A percentile compares a stretch with the other conserved stretches of the same genome.
phyloP scores from a whole-genome alignment of 2,329 filamentous ascomycete genomes.

The Trichoderma atrobrunneum region DNA sequence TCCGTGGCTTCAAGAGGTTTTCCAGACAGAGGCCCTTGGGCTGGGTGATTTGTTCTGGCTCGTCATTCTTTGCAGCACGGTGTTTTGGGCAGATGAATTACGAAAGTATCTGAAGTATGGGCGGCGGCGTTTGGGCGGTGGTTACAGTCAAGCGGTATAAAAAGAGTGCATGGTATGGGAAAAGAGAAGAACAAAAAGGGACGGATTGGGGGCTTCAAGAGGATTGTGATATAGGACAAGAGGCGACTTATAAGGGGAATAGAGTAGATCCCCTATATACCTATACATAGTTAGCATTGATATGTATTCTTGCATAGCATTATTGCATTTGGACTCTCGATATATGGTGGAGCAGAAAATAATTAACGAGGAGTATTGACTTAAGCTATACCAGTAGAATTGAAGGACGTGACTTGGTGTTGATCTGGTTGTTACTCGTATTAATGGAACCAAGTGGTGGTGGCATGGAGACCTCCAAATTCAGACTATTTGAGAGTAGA shows the following conservation, averaged over 20 bases:
- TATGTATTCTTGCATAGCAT: conserved; percentile 16
- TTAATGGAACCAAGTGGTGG: not conserved
- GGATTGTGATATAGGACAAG: not conserved
- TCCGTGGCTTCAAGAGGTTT: conserved; percentile 87
- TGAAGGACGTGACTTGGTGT: not conserved
- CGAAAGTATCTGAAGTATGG: conserved; percentile 74
- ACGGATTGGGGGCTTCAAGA: not conserved
- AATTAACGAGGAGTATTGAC: not conserved
- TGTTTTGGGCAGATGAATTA: conserved; percentile 92
- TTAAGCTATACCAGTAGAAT: not conserved
- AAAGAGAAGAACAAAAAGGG: conserved; percentile 21
- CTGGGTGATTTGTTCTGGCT: conserved; percentile 72
- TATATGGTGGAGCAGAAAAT: not conserved
- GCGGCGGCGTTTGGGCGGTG: conserved; percentile 53
- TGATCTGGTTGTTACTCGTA: not conserved
- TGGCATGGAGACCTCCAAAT: not conserved
- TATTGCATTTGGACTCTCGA: not conserved
- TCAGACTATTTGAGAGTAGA: not conserved
- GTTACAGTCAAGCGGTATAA: conserved; percentile 66
- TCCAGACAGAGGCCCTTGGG: conserved; percentile 86
- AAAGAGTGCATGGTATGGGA: not conserved
- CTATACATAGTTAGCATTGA: conserved; percentile 6
- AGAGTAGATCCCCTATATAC: conserved; percentile 12
- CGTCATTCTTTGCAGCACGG: conserved; percentile 74
- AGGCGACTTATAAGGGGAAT: conserved; percentile 9